Percentiles rank a stretch among this genome's conserved stretches.
These are phyloP conservation scores for Luffa acutangula DNA, from an alignment of 306 rosid genomes.

Conservation along the genomic window DNA sequence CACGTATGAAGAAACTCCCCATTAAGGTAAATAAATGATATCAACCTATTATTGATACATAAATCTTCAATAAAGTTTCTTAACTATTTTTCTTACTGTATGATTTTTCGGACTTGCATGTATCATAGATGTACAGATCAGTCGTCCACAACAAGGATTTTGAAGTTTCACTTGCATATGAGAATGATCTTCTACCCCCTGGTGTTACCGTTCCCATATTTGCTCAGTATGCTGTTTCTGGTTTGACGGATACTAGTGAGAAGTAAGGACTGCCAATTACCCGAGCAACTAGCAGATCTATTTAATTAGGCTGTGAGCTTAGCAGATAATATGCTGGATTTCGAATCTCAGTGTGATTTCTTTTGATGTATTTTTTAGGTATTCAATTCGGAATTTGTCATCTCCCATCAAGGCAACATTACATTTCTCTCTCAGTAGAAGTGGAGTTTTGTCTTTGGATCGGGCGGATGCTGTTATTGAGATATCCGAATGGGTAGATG, in stretches of 20 bases:
- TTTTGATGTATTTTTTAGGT: slow-evolving; percentile 34
- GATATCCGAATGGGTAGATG: slow-evolving; percentile 91
- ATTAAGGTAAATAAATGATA: slow-evolving; percentile 53
- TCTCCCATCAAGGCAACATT: slow-evolving; percentile 80
- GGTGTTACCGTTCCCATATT: slow-evolving; percentile 56
- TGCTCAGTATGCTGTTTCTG: slow-evolving; percentile 65
- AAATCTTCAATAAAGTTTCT: background rate
- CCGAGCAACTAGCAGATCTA: slow-evolving; percentile 4
- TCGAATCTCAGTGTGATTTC: slow-evolving; percentile 10
- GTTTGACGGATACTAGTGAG: slow-evolving; percentile 66
- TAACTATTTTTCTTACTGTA: background rate
- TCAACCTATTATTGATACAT: background rate
- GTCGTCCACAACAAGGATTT: slow-evolving; percentile 72
- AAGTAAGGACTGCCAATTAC: slow-evolving; percentile 50
- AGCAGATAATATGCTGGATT: background rate
- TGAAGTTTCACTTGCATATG: slow-evolving; percentile 81
- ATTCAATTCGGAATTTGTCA: slow-evolving; percentile 74
- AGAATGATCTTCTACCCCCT: slow-evolving; percentile 65
- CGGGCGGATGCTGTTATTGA: slow-evolving; percentile 92
- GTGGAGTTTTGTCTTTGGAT: slow-evolving; percentile 87
- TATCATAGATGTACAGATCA: slow-evolving; percentile 70
- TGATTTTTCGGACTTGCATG: slow-evolving; percentile 8
- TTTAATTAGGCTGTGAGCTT: background rate
- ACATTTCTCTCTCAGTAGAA: slow-evolving; percentile 87
- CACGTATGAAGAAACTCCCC: slow-evolving; percentile 80